A percentile compares a stretch with the other conserved stretches of the same genome.
Conservation (phyloP, 345 rosid species). For the Gossypium rotundifolium region DNA sequence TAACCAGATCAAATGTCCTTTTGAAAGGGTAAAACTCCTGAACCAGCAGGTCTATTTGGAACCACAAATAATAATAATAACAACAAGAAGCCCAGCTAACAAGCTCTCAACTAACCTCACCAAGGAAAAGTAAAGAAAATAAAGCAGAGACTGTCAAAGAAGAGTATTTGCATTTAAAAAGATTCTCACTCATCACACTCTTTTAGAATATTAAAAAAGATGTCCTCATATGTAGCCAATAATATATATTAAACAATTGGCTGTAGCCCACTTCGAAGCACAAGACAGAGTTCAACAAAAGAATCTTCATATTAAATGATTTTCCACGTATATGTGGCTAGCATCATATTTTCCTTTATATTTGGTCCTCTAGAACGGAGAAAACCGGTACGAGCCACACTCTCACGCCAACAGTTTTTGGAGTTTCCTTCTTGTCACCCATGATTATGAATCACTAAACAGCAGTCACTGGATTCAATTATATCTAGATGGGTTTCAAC, state of each 20-base stretch:
- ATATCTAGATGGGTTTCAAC: not conserved
- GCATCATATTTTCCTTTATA: not conserved
- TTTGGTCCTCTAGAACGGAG: not conserved
- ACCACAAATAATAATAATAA: not conserved
- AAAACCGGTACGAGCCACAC: not conserved
- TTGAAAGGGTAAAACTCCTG: not conserved
- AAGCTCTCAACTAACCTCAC: not conserved
- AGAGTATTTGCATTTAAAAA: not conserved
- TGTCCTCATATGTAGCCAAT: not conserved
- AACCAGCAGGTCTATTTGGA: not conserved
- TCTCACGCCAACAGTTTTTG: not conserved
- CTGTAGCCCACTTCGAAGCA: not conserved
- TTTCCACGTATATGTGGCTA: not conserved
- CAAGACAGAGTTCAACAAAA: not conserved
- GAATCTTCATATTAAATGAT: not conserved
- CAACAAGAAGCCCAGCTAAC: not conserved
- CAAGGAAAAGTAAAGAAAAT: not conserved
- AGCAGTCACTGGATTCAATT: not conserved
- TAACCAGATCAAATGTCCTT: not conserved
- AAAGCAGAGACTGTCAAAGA: not conserved
- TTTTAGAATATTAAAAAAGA: not conserved
- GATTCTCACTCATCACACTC: not conserved
- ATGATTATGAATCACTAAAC: not conserved
- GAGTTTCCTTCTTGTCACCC: not conserved
- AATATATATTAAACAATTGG: slow-evolving; percentile 3